Base-by-base conservation (phyloP, 2,329 filamentous ascomycete species). In the Cucurbitaria berberidis region DNA sequence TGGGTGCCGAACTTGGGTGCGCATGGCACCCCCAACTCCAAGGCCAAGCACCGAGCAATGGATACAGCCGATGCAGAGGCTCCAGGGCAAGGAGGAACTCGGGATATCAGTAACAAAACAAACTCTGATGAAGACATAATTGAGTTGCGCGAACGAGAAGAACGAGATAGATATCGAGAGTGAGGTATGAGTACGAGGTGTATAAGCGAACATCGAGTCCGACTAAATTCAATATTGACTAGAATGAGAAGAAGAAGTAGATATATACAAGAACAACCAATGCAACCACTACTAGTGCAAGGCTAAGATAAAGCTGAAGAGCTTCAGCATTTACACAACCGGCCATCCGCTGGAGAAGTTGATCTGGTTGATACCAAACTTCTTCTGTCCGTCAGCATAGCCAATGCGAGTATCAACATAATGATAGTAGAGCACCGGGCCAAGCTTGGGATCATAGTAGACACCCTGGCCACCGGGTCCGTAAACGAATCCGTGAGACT, bases 391-490 rank as follows among this genome's bases (percentile, higher is more conserved):
- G 63, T 85, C 82, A 0, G 69, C 77, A 49, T 83, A 79, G 1
- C 83, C 82, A 55, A 84, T 77, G 1, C 70, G 77, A 0, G 80
- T 85, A 57, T 86, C 76, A 2, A 85, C 74, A 59, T 87, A 87
- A 61, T 87, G 84, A 63, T 88, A 87, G 69, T 87, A 87, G 6
- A 88, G 74, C 8, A 88, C 77, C 5, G 81, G 77, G 1, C 84
- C 84, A 9, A 74, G 47, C 13, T 57, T 60, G 0, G 76, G 73
- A 53, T 86, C 84, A 1, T 76, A 74, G 56, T 82, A 81, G 1
- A 86, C 80, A 38, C 83, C 84, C 70, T 89, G 86, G 32, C 86
- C 86, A 55, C 87, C 87, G 15, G 87, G 86, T 26, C 83, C 86
- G 60, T 89, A 89, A 0, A 88, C 79, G 22, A 74, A 82, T 5